These are phyloP conservation scores for Pinus tabuliformis DNA, from an alignment of 75 land plant species.

Conservation along the genomic window DNA sequence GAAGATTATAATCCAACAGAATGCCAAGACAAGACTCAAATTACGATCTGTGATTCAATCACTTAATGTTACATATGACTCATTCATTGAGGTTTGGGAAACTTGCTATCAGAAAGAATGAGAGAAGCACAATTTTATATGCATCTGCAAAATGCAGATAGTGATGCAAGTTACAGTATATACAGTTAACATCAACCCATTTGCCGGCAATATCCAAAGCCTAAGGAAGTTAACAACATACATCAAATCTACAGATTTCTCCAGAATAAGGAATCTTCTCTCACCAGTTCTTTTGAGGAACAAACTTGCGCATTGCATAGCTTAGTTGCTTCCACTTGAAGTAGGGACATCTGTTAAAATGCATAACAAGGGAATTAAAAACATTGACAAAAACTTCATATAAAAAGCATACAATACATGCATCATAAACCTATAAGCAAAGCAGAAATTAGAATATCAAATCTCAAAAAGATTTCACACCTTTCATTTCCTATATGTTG, in stretches of 20 bases:
- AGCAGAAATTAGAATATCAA: not conserved
- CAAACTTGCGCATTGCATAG: not conserved
- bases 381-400: not conserved
- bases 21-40: not conserved
- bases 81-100: constrained; percentile 1
- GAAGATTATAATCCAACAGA: not conserved
- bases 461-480: not conserved
- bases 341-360: not conserved
- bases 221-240: constrained; percentile 2
- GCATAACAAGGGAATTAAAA: not conserved
- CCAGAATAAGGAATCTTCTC: constrained; percentile 11
- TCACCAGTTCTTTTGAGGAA: constrained; percentile 11
- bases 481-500: not conserved
- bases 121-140: not conserved
- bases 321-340: constrained; percentile 1
- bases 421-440: not conserved
- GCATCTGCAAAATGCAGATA: constrained; percentile 13
- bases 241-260: constrained; percentile 4
- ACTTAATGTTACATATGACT: not conserved
- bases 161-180: not conserved
- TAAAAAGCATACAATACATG: not conserved
- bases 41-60: not conserved
- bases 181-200: constrained; percentile 5
- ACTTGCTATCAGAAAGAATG: constrained; percentile 4
- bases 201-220: constrained; percentile 4